Conservation (phyloP, 2,329 filamentous ascomycete genomes). For the Sporothrix protearum region DNA sequence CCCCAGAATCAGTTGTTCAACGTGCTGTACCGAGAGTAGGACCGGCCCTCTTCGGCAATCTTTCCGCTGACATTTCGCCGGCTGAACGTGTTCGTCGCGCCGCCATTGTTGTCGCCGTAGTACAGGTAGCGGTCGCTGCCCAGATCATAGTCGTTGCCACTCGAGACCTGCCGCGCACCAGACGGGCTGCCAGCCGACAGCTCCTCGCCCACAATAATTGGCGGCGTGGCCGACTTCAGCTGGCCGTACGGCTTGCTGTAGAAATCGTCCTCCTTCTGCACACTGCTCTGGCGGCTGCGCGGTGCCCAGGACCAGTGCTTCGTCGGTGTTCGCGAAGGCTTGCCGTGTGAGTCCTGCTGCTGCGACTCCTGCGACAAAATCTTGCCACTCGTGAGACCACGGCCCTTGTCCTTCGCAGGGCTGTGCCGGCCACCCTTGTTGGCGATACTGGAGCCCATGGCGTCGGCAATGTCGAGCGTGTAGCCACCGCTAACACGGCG, state of each 20-base stretch:
- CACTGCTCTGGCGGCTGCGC: slow-evolving; percentile 40
- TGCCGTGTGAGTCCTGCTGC: neutral
- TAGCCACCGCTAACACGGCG: slow-evolving; percentile 42
- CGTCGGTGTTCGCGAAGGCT: slow-evolving; percentile 19
- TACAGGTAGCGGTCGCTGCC: slow-evolving; percentile 27
- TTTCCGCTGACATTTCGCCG: slow-evolving; percentile 69
- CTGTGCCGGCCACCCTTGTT: neutral
- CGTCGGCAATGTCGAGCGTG: slow-evolving; percentile 25
- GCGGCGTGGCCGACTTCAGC: slow-evolving; percentile 51
- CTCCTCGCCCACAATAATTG: slow-evolving; percentile 47
- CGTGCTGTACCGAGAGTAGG: slow-evolving; percentile 30
- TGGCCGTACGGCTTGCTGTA: slow-evolving; percentile 57
- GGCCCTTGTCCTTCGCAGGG: neutral
- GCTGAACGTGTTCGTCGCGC: slow-evolving; percentile 33
- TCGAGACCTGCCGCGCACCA: slow-evolving; percentile 52
- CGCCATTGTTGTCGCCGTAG: slow-evolving; percentile 23
- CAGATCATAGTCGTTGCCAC: slow-evolving; percentile 54
- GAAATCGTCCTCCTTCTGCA: slow-evolving; percentile 49
- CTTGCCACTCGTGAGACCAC: slow-evolving; percentile 11
- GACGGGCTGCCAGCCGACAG: slow-evolving; percentile 31
- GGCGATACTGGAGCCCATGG: neutral
- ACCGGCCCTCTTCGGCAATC: slow-evolving; percentile 63
- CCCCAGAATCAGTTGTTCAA: slow-evolving; percentile 18
- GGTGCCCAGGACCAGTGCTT: slow-evolving; percentile 28
- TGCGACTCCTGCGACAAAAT: slow-evolving; percentile 14